These are phyloP conservation scores for Fusarium coicis DNA, from an alignment of 2,329 filamentous ascomycete species.

Conservation along the genomic window DNA sequence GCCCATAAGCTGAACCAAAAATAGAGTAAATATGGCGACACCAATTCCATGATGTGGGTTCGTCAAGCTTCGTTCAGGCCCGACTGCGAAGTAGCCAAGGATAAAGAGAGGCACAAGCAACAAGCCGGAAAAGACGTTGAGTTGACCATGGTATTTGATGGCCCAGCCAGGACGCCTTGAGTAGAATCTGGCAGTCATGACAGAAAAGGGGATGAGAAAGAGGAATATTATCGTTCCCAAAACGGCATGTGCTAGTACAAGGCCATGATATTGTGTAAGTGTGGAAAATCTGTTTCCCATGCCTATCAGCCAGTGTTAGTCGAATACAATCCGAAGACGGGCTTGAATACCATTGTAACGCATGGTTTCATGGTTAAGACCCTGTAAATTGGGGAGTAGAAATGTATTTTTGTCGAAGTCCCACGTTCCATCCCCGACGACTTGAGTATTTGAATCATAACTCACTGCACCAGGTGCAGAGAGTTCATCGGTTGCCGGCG, in stretches of 20 bases:
- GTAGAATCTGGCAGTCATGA: conserved; percentile 79
- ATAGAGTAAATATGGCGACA: conserved; percentile 78
- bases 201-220: conserved; percentile 76
- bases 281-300: conserved; percentile 84
- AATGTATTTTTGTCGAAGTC: conserved; percentile 81
- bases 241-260: conserved; percentile 78
- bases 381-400: conserved; percentile 79
- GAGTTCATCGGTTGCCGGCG: conserved; percentile 68
- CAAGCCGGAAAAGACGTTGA: conserved; percentile 75
- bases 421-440: conserved; percentile 86
- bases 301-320: conserved; percentile 59
- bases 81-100: conserved; percentile 82
- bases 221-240: conserved; percentile 80
- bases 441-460: conserved; percentile 79
- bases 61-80: conserved; percentile 74
- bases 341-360: conserved; percentile 77
- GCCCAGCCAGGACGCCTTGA: conserved; percentile 69
- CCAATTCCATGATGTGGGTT: conserved; percentile 91
- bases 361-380: conserved; percentile 84
- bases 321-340: not conserved
- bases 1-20: conserved; percentile 76
- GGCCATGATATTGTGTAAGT: conserved; percentile 74
- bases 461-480: conserved; percentile 77
- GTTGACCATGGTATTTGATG: conserved; percentile 76
- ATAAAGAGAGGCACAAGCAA: conserved; percentile 78